These are phyloP conservation scores for Penicillium flavigenum DNA, from an alignment of 495 filamentous ascomycete species.

Conservation along the genomic window DNA sequence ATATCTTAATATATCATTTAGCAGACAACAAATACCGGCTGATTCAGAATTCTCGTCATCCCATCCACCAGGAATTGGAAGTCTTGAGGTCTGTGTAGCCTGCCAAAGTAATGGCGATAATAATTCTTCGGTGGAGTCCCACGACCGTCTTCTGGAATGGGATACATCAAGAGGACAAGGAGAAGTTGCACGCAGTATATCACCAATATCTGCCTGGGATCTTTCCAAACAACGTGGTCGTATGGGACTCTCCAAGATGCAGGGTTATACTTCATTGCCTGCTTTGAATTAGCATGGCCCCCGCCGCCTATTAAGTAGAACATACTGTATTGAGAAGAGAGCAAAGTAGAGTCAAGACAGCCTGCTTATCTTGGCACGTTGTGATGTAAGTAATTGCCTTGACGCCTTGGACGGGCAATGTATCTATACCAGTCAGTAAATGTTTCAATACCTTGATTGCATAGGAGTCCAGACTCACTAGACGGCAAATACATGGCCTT, in stretches of 20 bases:
- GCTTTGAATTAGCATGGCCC: slow-evolving; percentile 9
- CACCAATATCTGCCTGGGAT: slow-evolving; percentile 87
- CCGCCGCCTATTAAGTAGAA: slow-evolving; percentile 2
- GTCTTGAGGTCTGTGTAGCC: slow-evolving; percentile 89
- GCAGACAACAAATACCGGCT: slow-evolving; percentile 57
- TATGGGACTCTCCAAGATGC: slow-evolving; percentile 93
- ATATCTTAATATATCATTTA: not conserved
- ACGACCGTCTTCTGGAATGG: slow-evolving; percentile 74
- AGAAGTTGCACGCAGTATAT: slow-evolving; percentile 90
- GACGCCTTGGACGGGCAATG: slow-evolving; percentile 81
- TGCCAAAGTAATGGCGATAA: slow-evolving; percentile 87
- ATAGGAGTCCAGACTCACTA: slow-evolving; percentile 43
- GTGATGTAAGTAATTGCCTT: slow-evolving; percentile 87
- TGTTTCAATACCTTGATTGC: not conserved
- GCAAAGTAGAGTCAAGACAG: slow-evolving; percentile 84
- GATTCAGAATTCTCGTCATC: slow-evolving; percentile 89
- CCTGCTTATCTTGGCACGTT: slow-evolving; percentile 85
- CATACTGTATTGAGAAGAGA: slow-evolving; percentile 94
- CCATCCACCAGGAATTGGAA: slow-evolving; percentile 98
- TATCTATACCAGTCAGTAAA: slow-evolving; percentile 41
- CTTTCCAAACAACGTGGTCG: slow-evolving; percentile 89
- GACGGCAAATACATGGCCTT: slow-evolving; percentile 93
- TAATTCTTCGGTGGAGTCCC: slow-evolving; percentile 74
- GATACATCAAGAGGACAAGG: slow-evolving; percentile 84
- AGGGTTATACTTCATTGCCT: slow-evolving; percentile 96